These are phyloP conservation scores for Asparagopsis taxiformis DNA, from an alignment of 31 red algal species.

Conservation along the genomic window DNA sequence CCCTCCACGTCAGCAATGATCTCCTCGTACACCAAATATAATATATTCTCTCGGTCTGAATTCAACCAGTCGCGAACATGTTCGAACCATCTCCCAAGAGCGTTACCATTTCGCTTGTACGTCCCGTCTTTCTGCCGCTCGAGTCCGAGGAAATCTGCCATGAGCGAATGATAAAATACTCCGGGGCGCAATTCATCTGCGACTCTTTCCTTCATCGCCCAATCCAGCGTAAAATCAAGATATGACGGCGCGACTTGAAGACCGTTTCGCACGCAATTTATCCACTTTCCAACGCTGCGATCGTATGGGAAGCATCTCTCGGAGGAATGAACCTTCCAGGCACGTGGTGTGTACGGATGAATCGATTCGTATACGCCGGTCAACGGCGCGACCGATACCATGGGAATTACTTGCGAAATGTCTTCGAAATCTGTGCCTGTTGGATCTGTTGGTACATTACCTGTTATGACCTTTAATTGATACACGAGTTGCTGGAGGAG, in stretches of 20 bases:
- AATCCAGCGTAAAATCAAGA: constrained; percentile 31
- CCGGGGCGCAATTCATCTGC: not conserved
- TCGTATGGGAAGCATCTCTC: not conserved
- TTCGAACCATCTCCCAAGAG: constrained; percentile 11
- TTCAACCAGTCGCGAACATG: constrained; percentile 27
- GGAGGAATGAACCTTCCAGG: constrained; percentile 29
- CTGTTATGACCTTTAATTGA: constrained; percentile 11
- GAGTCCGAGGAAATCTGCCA: constrained; percentile 14
- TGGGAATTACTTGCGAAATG: constrained; percentile 23
- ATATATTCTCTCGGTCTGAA: not conserved
- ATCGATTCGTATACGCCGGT: constrained; percentile 5
- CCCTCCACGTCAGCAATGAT: too few relatives aligned
- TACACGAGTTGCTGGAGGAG: constrained; percentile 37
- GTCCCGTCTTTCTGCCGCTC: not conserved
- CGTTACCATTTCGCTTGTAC: not conserved
- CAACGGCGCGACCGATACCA: not conserved
- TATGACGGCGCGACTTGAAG: constrained; percentile 15
- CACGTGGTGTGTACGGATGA: constrained; percentile 5
- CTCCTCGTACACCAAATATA: too few relatives aligned
- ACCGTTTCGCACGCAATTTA: constrained; percentile 27
- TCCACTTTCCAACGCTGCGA: not conserved
- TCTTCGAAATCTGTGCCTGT: constrained; percentile 6
- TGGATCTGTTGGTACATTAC: constrained; percentile 31
- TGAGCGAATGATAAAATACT: constrained; percentile 19
- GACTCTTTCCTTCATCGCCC: not conserved